phyloP scores from a whole-genome alignment of 2,329 filamentous ascomycete species.

The Chalaropsis thielavioides region DNA sequence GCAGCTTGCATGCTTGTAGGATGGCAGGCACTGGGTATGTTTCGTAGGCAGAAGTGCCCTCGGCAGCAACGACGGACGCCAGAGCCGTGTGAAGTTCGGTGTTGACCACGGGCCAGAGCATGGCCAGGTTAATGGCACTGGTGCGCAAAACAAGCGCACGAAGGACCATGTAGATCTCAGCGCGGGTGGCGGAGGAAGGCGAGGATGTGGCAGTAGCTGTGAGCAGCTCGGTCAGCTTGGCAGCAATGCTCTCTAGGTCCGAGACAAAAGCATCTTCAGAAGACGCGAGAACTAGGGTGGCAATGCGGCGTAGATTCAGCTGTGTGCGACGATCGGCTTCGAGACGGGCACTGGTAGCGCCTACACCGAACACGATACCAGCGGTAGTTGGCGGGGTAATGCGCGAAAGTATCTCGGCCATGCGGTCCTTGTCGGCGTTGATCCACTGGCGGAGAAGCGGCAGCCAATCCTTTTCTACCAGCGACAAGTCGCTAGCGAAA shows the following conservation, averaged over 20 bases:
- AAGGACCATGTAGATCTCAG: conserved; percentile 80
- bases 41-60: conserved; percentile 48
- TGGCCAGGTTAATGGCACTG: conserved; percentile 63
- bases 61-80: conserved; percentile 54
- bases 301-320: conserved; percentile 70
- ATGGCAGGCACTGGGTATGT: conserved; percentile 64
- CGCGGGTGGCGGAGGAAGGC: conserved; percentile 75
- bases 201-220: conserved; percentile 75
- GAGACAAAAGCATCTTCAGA: conserved; percentile 65
- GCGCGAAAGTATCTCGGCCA: conserved; percentile 65
- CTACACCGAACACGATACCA: conserved; percentile 96
- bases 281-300: conserved; percentile 63
- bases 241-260: conserved; percentile 58
- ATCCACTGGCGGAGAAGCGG: conserved; percentile 73
- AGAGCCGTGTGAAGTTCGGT: conserved; percentile 70
- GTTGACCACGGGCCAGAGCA: conserved; percentile 83
- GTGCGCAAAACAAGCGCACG: conserved; percentile 69
- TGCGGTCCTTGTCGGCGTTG: conserved; percentile 71
- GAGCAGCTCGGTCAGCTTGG: conserved; percentile 77
- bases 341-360: conserved; percentile 80
- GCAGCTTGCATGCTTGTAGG: conserved; percentile 82
- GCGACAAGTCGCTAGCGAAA: conserved; percentile 52
- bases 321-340: conserved; percentile 91
- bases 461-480: conserved; percentile 66
- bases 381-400: conserved; percentile 78